phyloP scores from a whole-genome alignment of 1,139 yeast genomes.

The Yamadazyma songkhlaensis region DNA sequence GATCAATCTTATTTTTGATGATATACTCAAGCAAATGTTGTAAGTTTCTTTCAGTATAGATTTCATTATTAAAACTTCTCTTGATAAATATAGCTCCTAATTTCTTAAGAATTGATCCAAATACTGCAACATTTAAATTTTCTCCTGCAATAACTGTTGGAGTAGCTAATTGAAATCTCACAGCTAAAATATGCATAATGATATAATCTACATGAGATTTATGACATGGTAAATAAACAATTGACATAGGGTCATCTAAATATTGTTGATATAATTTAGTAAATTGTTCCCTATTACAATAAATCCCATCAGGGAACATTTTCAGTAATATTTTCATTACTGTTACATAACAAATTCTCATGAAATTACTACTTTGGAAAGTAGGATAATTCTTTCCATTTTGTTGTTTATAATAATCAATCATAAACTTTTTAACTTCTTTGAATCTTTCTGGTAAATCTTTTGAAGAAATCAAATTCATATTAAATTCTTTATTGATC shows the following conservation, averaged over 20 bases:
- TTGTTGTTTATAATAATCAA: slow-evolving; percentile 34
- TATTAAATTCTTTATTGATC: slow-evolving; percentile 38
- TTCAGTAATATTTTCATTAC: slow-evolving; percentile 31
- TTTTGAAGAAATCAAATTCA: slow-evolving; percentile 37
- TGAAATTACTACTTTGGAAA: slow-evolving; percentile 23
- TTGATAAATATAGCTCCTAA: slow-evolving; percentile 50
- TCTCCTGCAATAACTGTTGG: slow-evolving; percentile 71
- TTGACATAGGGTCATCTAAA: slow-evolving; percentile 42
- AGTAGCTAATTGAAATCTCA: slow-evolving; percentile 53
- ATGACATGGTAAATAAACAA: slow-evolving; percentile 50
- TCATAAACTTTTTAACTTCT: slow-evolving; percentile 40
- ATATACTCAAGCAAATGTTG: slow-evolving; percentile 54
- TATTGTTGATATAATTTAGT: slow-evolving; percentile 29
- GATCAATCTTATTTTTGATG: slow-evolving; percentile 48
- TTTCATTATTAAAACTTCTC: slow-evolving; percentile 46
- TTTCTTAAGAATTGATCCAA: slow-evolving; percentile 46
- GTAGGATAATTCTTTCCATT: slow-evolving; percentile 39
- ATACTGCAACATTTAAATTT: slow-evolving; percentile 60
- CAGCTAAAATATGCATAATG: slow-evolving; percentile 55
- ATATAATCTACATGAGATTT: slow-evolving; percentile 67
- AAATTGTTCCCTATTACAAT: slow-evolving; percentile 37
- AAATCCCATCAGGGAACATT: slow-evolving; percentile 46
- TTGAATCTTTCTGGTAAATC: slow-evolving; percentile 34
- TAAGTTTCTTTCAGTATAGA: slow-evolving; percentile 56
- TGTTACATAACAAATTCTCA: slow-evolving; percentile 38